These are phyloP conservation scores for Fusarium kyushuense DNA, from an alignment of 2,329 filamentous ascomycete genomes.

Conservation along the genomic window DNA sequence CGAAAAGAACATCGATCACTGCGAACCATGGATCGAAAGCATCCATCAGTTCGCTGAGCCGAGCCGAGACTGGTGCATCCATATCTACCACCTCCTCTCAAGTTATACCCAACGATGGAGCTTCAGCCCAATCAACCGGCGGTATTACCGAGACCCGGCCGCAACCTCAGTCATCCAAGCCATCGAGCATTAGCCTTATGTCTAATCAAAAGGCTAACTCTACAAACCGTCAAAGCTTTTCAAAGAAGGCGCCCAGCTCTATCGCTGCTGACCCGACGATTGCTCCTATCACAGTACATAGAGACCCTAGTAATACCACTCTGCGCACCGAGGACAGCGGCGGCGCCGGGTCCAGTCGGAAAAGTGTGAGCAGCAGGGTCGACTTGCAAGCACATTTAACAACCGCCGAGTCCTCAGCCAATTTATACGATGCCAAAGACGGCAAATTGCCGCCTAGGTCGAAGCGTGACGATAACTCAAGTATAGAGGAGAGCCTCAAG, in stretches of 20 bases:
- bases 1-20: slow-evolving; percentile 58
- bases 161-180: slow-evolving; percentile 60
- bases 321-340: slow-evolving; percentile 59
- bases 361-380: slow-evolving; percentile 57
- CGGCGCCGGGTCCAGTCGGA: slow-evolving; percentile 54
- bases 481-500: slow-evolving; percentile 61
- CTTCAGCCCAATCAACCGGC: slow-evolving; percentile 53
- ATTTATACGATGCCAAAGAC: slow-evolving; percentile 56
- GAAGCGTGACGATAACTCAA: slow-evolving; percentile 59
- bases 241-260: slow-evolving; percentile 59
- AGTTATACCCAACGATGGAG: slow-evolving; percentile 50
- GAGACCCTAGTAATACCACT: slow-evolving; percentile 59
- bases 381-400: slow-evolving; percentile 56
- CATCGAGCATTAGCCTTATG: slow-evolving; percentile 62
- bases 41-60: slow-evolving; percentile 56
- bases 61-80: slow-evolving; percentile 55
- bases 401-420: slow-evolving; percentile 52
- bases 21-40: slow-evolving; percentile 57
- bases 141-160: slow-evolving; percentile 56
- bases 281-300: slow-evolving; percentile 63
- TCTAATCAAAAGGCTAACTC: slow-evolving; percentile 58
- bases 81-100: slow-evolving; percentile 50
- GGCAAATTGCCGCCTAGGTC: slow-evolving; percentile 52
- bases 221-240: slow-evolving; percentile 55
- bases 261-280: slow-evolving; percentile 59